phyloP scores from a whole-genome alignment of 2,329 filamentous ascomycete genomes.

The Penicillium sp. region DNA sequence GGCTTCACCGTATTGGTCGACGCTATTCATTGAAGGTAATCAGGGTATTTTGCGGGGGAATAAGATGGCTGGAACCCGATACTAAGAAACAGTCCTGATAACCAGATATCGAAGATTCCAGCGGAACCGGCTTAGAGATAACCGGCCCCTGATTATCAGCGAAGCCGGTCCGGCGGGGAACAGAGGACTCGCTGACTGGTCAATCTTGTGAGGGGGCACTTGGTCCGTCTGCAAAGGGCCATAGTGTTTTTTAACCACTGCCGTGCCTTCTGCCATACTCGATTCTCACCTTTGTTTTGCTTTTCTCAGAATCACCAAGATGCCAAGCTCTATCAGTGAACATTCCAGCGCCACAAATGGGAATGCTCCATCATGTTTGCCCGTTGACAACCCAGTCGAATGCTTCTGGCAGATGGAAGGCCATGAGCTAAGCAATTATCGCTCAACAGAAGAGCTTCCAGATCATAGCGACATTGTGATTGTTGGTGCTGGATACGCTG shows the following conservation, averaged over 20 bases:
- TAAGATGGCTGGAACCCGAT: neutral
- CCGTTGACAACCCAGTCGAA: conserved; percentile 8
- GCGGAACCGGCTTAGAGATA: neutral
- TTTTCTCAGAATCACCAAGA: neutral
- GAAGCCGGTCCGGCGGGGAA: neutral
- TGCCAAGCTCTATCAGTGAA: neutral
- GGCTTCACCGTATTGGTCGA: neutral
- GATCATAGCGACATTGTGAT: conserved; percentile 46
- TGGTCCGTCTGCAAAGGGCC: neutral
- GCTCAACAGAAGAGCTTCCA: conserved; percentile 42
- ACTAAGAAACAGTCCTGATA: neutral
- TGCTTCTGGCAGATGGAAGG: conserved; percentile 45
- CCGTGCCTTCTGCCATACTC: neutral
- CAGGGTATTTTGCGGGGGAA: neutral
- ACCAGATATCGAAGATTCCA: neutral
- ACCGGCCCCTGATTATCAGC: neutral
- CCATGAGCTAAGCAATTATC: conserved; percentile 41
- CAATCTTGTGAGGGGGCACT: neutral
- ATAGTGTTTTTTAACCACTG: neutral
- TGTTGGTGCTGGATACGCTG: conserved; percentile 50
- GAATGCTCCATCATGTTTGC: conserved; percentile 7
- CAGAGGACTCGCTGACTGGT: neutral
- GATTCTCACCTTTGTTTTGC: neutral
- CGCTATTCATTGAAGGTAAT: neutral
- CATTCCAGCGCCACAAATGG: neutral